Conservation (phyloP, 345 rosid genomes). For the Adansonia digitata region DNA sequence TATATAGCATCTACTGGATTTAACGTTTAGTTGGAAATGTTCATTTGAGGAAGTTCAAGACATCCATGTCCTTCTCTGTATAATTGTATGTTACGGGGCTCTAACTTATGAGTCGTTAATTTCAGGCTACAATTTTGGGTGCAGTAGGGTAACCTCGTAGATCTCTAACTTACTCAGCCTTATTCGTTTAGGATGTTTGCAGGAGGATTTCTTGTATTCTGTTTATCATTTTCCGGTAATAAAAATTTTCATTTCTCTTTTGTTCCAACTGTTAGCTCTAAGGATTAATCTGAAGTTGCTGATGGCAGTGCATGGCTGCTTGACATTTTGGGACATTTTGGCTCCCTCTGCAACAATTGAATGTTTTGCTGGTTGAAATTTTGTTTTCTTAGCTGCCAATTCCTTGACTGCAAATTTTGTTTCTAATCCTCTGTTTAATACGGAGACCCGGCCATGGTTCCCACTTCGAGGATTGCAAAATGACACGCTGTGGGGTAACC, state of each 20-base stretch:
- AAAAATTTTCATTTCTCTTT: not conserved
- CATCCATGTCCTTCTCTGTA: slow-evolving; percentile 24
- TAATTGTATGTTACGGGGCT: slow-evolving; percentile 26
- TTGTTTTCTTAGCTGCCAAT: not conserved
- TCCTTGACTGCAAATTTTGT: not conserved
- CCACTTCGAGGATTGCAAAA: no score
- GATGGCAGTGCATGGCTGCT: not conserved
- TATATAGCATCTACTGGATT: not conserved
- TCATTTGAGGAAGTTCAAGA: slow-evolving; percentile 4
- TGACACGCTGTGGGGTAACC: not conserved
- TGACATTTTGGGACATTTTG: no score
- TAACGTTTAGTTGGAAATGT: not conserved
- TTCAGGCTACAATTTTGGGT: slow-evolving; percentile 43
- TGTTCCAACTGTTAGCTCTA: no score
- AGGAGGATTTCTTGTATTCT: slow-evolving; percentile 10
- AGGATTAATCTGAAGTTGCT: not conserved
- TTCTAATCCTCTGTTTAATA: not conserved
- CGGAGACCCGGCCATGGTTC: no score
- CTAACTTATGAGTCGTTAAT: slow-evolving; percentile 3
- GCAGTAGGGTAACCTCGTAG: slow-evolving; percentile 33
- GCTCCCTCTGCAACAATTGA: no score
- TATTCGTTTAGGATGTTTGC: not conserved
- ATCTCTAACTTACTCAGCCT: slow-evolving; percentile 19
- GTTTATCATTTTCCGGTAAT: slow-evolving; percentile 25
- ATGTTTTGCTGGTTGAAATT: not conserved